phyloP scores from a whole-genome alignment of 306 rosid species.

The Gastrolobium villosum region DNA sequence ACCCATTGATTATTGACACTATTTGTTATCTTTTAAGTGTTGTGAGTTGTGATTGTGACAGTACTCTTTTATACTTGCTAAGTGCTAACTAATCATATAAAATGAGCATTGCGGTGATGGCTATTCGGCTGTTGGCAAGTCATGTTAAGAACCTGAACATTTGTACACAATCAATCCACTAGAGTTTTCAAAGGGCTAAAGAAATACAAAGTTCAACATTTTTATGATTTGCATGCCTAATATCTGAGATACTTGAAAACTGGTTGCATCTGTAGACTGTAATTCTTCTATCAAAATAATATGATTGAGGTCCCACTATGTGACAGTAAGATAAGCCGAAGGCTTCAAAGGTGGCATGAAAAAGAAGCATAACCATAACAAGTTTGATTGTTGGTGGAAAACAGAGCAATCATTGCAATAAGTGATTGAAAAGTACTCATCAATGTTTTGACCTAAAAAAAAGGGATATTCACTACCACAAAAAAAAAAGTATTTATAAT shows the following conservation, averaged over 20 bases:
- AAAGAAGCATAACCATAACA: conserved; percentile 39
- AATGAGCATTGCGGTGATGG: not conserved
- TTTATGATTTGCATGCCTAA: conserved; percentile 5
- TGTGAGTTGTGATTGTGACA: conserved; percentile 10
- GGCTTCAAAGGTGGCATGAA: conserved; percentile 37
- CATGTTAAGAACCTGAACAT: conserved; percentile 15
- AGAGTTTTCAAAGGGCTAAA: not conserved
- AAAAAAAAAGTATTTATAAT: not conserved
- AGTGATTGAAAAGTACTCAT: not conserved
- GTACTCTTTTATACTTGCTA: not conserved
- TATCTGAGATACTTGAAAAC: conserved; percentile 13
- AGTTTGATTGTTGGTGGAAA: conserved; percentile 12
- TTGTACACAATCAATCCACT: conserved; percentile 16
- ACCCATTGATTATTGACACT: not conserved
- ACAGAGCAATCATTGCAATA: not conserved
- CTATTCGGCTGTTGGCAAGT: conserved; percentile 7
- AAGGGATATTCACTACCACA: not conserved
- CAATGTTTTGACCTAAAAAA: not conserved
- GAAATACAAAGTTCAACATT: conserved; percentile 2
- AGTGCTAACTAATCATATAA: conserved; percentile 13
- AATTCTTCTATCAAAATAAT: conserved; percentile 11
- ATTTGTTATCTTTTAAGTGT: not conserved
- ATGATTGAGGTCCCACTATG: conserved; percentile 40
- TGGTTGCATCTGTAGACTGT: conserved; percentile 13
- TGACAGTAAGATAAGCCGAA: conserved; percentile 28